These are phyloP conservation scores for Pyrus hybrid DNA, from an alignment of 331 rosid species.

Conservation along the genomic window DNA sequence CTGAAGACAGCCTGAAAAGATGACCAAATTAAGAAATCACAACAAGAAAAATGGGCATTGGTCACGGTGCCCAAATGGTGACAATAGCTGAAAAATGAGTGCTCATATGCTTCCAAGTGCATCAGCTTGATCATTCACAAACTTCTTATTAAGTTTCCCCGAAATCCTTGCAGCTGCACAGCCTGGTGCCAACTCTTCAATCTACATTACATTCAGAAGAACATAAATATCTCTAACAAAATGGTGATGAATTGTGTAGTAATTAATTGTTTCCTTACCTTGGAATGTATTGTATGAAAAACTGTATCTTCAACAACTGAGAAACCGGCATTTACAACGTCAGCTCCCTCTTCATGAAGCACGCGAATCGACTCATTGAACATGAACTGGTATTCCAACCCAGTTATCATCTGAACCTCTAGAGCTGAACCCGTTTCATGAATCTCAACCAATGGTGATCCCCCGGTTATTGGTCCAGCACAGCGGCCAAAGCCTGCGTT, in stretches of 20 bases:
- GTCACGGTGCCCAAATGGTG: too few relatives aligned
- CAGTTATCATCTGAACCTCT: conserved; percentile 42
- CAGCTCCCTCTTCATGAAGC: conserved; percentile 55
- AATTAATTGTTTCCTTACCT: conserved; percentile 19
- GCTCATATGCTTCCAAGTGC: neutral
- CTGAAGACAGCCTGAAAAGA: too few relatives aligned
- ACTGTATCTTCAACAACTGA: conserved; percentile 27
- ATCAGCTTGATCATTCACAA: conserved; percentile 18
- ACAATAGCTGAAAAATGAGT: too few relatives aligned
- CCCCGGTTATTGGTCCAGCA: neutral
- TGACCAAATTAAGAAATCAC: too few relatives aligned
- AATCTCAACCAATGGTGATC: conserved; percentile 48
- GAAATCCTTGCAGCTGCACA: conserved; percentile 38
- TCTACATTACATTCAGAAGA: conserved; percentile 17
- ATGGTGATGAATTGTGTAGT: too few relatives aligned
- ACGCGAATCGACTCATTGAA: conserved; percentile 47
- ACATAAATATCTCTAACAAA: too few relatives aligned
- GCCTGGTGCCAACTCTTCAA: conserved; percentile 19
- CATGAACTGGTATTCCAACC: conserved; percentile 43
- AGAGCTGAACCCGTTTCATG: conserved; percentile 38
- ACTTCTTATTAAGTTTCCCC: conserved; percentile 33
- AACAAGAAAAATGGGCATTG: too few relatives aligned
- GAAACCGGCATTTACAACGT: conserved; percentile 51
- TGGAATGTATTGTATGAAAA: conserved; percentile 55
- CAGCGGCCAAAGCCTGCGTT: neutral